A percentile compares a stretch with the other conserved stretches of the same genome.
These are phyloP conservation scores for Discostella stelligeroides DNA, from an alignment of 108 stramenopile species.

Conservation along the genomic window DNA sequence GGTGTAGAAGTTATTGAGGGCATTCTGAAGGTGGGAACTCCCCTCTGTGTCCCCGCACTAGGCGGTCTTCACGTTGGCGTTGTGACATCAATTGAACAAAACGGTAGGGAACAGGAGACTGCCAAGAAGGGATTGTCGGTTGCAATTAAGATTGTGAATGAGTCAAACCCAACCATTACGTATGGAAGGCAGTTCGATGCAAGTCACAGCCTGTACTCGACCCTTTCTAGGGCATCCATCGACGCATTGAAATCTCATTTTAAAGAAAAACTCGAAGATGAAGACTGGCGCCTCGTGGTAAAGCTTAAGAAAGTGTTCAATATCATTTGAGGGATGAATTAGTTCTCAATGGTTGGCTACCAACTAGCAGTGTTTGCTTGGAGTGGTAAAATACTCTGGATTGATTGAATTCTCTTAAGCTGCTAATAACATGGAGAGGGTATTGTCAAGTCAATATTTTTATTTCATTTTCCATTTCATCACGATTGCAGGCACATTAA, in stretches of 20 bases:
- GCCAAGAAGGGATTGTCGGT: conserved; percentile 89
- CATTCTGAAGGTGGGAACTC: conserved; percentile 97
- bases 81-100: conserved; percentile 95
- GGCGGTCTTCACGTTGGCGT: conserved; percentile 91
- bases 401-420: too few species aligned
- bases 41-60: conserved; percentile 92
- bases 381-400: too few species aligned
- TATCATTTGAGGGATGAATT: conserved; percentile 61
- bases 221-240: conserved; percentile 93
- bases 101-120: conserved; percentile 90
- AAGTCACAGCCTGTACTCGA: conserved; percentile 89
- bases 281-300: conserved; percentile 95
- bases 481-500: too few species aligned
- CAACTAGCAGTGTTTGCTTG: too few species aligned
- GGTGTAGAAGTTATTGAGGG: conserved; percentile 96
- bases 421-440: too few species aligned
- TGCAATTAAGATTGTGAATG: conserved; percentile 94
- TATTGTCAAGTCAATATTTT: too few species aligned
- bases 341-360: too few species aligned
- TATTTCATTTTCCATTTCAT: too few species aligned
- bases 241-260: conserved; percentile 98
- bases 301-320: conserved; percentile 98
- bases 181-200: conserved; percentile 98
- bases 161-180: conserved; percentile 93
- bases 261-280: conserved; percentile 96